Evolutionary conservation across 2,329 filamentous ascomycete species (phyloP).

Genomic region (Huntiella decipiens): DNA sequence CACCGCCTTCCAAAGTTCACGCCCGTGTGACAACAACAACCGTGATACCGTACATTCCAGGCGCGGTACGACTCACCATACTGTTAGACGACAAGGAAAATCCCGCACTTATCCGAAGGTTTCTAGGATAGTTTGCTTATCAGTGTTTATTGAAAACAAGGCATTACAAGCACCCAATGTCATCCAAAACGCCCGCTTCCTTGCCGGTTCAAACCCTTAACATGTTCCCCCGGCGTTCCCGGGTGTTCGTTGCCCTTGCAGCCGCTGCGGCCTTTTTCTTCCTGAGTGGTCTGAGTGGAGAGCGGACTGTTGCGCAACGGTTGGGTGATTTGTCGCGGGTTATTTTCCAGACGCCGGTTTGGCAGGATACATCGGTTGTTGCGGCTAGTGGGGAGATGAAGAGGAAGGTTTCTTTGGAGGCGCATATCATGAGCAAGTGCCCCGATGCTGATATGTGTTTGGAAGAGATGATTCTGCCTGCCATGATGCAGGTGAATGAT

Average conservation of each 20-base stretch:
- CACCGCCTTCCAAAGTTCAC: no score
- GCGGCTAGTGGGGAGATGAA: neutral
- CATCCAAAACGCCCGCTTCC: neutral
- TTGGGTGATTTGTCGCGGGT: conserved; percentile 4
- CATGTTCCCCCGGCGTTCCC: neutral
- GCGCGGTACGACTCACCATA: no score
- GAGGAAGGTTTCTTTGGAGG: conserved; percentile 56
- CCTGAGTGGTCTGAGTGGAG: neutral
- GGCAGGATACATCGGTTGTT: neutral
- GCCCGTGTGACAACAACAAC: no score
- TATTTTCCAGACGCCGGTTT: neutral
- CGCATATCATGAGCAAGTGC: conserved; percentile 95
- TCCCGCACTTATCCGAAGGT: no score
- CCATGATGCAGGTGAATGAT: conserved; percentile 62
- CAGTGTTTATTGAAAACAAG: no score
- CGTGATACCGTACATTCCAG: no score
- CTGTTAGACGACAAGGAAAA: no score
- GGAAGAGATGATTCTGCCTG: conserved; percentile 59
- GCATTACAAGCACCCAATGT: no score
- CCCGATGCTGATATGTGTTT: conserved; percentile 80
- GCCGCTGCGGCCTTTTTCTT: conserved; percentile 1
- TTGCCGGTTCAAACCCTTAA: conserved; percentile 4
- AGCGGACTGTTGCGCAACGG: neutral
- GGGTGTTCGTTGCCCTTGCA: neutral
- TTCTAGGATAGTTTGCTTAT: no score